These are phyloP conservation scores for Corynespora cassiicola DNA, from an alignment of 2,329 filamentous ascomycete species.

Conservation along the genomic window DNA sequence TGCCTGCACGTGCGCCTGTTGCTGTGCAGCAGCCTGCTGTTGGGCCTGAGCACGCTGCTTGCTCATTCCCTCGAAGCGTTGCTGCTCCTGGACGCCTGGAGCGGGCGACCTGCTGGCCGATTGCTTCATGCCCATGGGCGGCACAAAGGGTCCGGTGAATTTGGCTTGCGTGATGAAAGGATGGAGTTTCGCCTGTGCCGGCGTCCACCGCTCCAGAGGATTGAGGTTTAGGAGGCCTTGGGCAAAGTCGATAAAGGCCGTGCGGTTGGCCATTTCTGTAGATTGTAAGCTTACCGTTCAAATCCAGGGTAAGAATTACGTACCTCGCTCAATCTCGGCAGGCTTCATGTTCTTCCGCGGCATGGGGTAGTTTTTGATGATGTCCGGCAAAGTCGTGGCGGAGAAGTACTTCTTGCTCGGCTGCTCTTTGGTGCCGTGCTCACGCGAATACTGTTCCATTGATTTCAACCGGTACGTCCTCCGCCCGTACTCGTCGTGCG, in stretches of 20 bases:
- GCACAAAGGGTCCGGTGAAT: constrained; percentile 93
- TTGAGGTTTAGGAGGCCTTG: constrained; percentile 92
- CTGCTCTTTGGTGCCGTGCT: constrained; percentile 96
- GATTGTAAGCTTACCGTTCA: constrained; percentile 20
- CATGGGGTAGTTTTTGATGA: constrained; percentile 98
- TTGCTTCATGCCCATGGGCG: constrained; percentile 94
- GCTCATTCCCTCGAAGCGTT: constrained; percentile 91
- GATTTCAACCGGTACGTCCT: constrained; percentile 91
- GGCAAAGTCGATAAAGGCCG: constrained; percentile 98
- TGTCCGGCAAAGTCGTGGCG: constrained; percentile 90
- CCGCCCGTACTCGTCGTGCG: constrained; percentile 87
- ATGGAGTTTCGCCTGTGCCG: constrained; percentile 95
- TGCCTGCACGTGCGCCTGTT: constrained; percentile 57
- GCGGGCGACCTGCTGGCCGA: constrained; percentile 87
- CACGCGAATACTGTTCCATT: constrained; percentile 96
- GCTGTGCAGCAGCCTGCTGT: constrained; percentile 56
- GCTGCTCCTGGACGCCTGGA: constrained; percentile 92
- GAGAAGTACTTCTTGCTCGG: constrained; percentile 99
- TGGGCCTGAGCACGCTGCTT: constrained; percentile 77
- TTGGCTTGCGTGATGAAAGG: constrained; percentile 99
- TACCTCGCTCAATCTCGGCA: constrained; percentile 94
- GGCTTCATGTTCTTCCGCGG: constrained; percentile 99
- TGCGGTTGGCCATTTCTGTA: constrained; percentile 95
- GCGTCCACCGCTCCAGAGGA: constrained; percentile 95
- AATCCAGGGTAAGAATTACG: too few relatives aligned